Conservation (phyloP, 306 rosid genomes). For the Vigna nakashimae region DNA sequence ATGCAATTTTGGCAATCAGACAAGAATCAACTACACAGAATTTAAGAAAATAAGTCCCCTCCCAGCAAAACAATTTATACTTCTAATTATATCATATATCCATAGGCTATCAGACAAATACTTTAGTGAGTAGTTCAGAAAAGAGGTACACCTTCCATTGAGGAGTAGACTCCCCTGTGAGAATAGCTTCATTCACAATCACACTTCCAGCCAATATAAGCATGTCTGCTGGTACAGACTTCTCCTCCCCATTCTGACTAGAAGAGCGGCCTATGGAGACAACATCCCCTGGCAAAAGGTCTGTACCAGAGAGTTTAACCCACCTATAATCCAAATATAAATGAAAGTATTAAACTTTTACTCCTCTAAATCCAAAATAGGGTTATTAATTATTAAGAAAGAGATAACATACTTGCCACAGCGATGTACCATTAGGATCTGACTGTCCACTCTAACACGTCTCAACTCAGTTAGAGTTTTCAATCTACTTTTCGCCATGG, state of each 20-base stretch:
- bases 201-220: conserved; percentile 96
- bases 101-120: conserved; percentile 15
- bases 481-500: conserved; percentile 98
- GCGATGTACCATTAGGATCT: conserved; percentile 92
- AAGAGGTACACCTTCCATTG: conserved; percentile 93
- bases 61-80: conserved; percentile 4
- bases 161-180: conserved; percentile 99
- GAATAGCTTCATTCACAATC: conserved; percentile 97
- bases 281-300: conserved; percentile 97
- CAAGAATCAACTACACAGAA: conserved; percentile 9
- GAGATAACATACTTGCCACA: conserved; percentile 88
- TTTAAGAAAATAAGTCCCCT: neutral
- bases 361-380: conserved; percentile 35
- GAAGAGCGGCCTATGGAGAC: conserved; percentile 93
- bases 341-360: conserved; percentile 37
- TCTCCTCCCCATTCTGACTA: conserved; percentile 89
- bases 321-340: conserved; percentile 64
- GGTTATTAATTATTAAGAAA: conserved; percentile 8
- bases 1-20: conserved; percentile 18
- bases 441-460: conserved; percentile 95
- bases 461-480: conserved; percentile 95
- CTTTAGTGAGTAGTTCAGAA: conserved; percentile 48
- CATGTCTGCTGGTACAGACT: conserved; percentile 98
- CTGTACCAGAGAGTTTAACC: conserved; percentile 88
- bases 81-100: neutral